phyloP scores from a whole-genome alignment of 169 alveolate genomes.

The Babesia sp. region DNA sequence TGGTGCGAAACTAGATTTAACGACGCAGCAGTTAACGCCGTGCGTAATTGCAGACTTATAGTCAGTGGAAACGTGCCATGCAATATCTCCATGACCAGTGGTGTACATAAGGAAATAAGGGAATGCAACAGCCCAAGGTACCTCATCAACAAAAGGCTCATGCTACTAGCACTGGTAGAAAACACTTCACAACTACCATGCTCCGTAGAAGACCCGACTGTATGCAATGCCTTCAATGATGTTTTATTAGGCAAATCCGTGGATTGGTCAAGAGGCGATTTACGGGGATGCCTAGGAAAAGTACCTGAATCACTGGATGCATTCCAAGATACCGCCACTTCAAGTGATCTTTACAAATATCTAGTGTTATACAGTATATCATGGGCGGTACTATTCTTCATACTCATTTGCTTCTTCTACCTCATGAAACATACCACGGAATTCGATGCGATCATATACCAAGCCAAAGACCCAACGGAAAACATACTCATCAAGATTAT shows the following conservation, averaged over 20 bases:
- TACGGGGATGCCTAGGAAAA: constrained; percentile 54
- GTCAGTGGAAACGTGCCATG: constrained; percentile 36
- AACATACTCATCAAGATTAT: constrained; percentile 49
- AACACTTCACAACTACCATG: constrained; percentile 21
- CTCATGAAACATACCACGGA: constrained; percentile 51
- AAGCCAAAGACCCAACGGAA: constrained; percentile 61
- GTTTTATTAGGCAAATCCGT: constrained; percentile 26
- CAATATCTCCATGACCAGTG: constrained; percentile 9
- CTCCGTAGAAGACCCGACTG: constrained; percentile 50
- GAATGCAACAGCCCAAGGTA: constrained; percentile 61
- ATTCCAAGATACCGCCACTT: constrained; percentile 33
- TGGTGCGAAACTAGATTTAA: constrained; percentile 60
- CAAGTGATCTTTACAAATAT: constrained; percentile 65
- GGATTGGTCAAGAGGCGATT: constrained; percentile 39
- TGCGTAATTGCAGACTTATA: constrained; percentile 55
- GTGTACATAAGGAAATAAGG: constrained; percentile 43
- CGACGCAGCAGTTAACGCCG: constrained; percentile 66
- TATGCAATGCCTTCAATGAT: constrained; percentile 61
- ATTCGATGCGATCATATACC: constrained; percentile 69
- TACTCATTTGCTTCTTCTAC: constrained; percentile 55
- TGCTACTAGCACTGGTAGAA: constrained; percentile 49
- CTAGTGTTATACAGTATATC: constrained; percentile 42
- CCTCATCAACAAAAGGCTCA: constrained; percentile 40
- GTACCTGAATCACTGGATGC: constrained; percentile 38
- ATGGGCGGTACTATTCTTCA: constrained; percentile 48